Evolutionary conservation across 768 basidiomycete genomes (phyloP).

Genomic region (Asterophora parasitica): DNA sequence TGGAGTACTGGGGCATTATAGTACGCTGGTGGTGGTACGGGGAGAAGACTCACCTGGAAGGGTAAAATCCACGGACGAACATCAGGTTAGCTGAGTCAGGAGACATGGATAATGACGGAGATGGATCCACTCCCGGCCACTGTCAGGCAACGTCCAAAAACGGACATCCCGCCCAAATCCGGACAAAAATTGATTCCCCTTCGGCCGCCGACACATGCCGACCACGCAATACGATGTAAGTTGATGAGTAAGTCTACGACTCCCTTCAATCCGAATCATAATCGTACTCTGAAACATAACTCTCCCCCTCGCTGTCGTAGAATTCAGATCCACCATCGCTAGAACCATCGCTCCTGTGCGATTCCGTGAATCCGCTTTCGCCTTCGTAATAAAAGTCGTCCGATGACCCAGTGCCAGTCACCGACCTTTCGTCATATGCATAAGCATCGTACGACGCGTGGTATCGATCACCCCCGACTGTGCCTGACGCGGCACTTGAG

Average conservation of each 20-base stretch:
- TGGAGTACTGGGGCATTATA: conserved; percentile 19
- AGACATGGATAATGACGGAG: not conserved
- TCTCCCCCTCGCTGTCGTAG: not conserved
- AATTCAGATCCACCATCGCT: not conserved
- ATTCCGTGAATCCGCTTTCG: conserved; percentile 1
- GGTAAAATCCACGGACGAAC: conserved; percentile 10
- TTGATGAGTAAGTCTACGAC: no score
- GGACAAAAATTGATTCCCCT: not conserved
- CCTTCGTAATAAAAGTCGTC: conserved; percentile 1
- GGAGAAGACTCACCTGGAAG: conserved; percentile 8
- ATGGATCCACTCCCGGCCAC: no score
- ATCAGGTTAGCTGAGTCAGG: conserved; percentile 17
- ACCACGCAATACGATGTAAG: not conserved
- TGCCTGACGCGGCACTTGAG: not conserved
- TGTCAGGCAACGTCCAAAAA: not conserved
- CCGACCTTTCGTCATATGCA: not conserved
- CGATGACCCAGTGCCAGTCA: not conserved
- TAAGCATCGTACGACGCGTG: not conserved
- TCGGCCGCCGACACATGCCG: conserved; percentile 5
- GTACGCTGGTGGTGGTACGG: not conserved
- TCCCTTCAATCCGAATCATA: not conserved
- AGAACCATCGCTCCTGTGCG: not conserved
- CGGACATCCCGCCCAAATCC: not conserved
- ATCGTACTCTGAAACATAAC: conserved; percentile 1
- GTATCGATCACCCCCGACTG: conserved; percentile 1